Evolutionary conservation across 306 rosid species (phyloP).

Genomic region (Corylus heterophylla): DNA sequence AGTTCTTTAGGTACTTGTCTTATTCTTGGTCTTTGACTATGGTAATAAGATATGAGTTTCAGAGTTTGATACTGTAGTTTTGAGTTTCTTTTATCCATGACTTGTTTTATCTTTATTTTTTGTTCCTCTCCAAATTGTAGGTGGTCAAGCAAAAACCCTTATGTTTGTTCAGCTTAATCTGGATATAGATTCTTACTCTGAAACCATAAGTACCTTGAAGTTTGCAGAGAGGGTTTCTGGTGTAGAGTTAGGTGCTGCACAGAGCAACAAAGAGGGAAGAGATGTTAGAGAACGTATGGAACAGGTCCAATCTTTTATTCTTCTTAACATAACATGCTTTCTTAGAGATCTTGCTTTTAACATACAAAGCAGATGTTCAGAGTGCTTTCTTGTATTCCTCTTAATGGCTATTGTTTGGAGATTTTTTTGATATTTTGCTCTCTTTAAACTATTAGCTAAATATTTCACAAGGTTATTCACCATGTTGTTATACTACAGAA

Average conservation of each 20-base stretch:
- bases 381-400: not conserved
- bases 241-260: constrained; percentile 95
- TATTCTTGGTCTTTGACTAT: constrained; percentile 13
- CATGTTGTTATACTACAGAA: not conserved
- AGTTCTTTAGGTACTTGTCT: constrained; percentile 78
- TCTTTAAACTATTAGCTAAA: not conserved
- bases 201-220: constrained; percentile 90
- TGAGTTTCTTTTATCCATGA: constrained; percentile 15
- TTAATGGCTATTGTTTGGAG: not conserved
- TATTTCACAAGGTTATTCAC: not conserved
- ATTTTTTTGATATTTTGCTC: not conserved
- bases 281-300: constrained; percentile 90
- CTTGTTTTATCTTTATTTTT: constrained; percentile 18
- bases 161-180: constrained; percentile 99
- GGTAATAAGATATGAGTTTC: not conserved
- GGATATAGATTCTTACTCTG: constrained; percentile 80
- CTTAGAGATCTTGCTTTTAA: constrained; percentile 10
- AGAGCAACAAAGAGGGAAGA: constrained; percentile 94
- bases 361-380: no score
- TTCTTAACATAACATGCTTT: constrained; percentile 10
- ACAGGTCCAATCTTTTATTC: no score
- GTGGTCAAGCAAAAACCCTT: constrained; percentile 98
- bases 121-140: constrained; percentile 41
- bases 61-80: not conserved
- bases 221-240: constrained; percentile 99